Conservation (phyloP, 257 asterid species). For the Cinchona pubescens region DNA sequence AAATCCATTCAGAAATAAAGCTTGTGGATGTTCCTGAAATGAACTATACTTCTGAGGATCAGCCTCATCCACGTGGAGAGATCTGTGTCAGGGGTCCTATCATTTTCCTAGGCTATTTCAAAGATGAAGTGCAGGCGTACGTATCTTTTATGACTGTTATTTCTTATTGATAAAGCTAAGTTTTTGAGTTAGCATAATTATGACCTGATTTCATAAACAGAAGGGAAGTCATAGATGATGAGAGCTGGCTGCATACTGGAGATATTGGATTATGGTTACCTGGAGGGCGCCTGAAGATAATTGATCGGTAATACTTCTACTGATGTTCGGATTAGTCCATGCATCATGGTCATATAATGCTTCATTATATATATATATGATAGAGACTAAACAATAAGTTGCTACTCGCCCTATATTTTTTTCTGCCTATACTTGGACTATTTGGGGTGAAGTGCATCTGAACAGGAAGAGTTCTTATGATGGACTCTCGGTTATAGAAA, state of each 20-base stretch:
- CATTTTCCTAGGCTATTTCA: constrained; percentile 79
- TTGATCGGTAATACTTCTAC: constrained; percentile 60
- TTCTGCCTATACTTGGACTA: not conserved
- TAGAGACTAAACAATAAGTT: not conserved
- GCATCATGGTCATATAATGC: not conserved
- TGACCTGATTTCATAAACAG: constrained; percentile 41
- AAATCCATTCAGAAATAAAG: constrained; percentile 58
- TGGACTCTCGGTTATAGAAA: not conserved
- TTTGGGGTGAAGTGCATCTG: no score
- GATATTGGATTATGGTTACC: constrained; percentile 98
- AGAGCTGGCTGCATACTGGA: constrained; percentile 92
- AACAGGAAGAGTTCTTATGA: not conserved
- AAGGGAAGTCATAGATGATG: constrained; percentile 82
- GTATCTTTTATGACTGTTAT: constrained; percentile 14
- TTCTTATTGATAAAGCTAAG: constrained; percentile 7
- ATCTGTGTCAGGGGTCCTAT: constrained; percentile 94
- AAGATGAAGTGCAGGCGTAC: constrained; percentile 87
- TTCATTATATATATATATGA: not conserved
- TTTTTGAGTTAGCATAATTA: constrained; percentile 20
- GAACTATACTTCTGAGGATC: constrained; percentile 91
- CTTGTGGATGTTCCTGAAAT: constrained; percentile 97
- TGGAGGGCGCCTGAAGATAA: constrained; percentile 88
- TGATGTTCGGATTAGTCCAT: not conserved
- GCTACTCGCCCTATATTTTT: not conserved
- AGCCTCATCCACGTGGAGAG: constrained; percentile 97